A percentile compares a stretch with the other conserved stretches of the same genome.
phyloP scores from a whole-genome alignment of 2,329 filamentous ascomycete species.

The Grosmannia penicillata region DNA sequence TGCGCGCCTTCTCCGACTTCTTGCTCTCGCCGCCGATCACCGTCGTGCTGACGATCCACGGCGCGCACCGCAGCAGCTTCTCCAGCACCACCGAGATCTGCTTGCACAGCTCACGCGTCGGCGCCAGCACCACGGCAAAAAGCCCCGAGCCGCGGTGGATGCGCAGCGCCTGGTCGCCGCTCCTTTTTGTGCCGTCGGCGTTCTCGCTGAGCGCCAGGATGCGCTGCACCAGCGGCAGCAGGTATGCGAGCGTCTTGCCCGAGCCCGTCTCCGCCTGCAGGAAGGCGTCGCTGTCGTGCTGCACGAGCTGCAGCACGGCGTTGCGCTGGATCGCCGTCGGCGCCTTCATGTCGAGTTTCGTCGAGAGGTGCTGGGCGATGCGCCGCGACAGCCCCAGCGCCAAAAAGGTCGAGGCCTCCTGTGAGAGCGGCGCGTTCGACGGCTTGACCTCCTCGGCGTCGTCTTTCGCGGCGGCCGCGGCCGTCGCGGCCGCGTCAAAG shows the following conservation, averaged over 20 bases:
- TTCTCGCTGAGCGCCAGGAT: slow-evolving; percentile 61
- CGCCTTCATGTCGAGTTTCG: slow-evolving; percentile 76
- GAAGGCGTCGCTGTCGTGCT: slow-evolving; percentile 78
- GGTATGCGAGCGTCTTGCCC: slow-evolving; percentile 92
- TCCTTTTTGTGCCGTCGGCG: slow-evolving; percentile 27
- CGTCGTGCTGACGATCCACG: slow-evolving; percentile 87
- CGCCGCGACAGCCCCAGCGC: slow-evolving; percentile 68
- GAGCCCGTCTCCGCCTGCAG: slow-evolving; percentile 95
- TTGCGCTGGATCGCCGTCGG: slow-evolving; percentile 92
- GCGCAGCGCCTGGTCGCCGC: slow-evolving; percentile 18
- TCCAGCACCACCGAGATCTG: slow-evolving; percentile 84
- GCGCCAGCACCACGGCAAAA: slow-evolving; percentile 87
- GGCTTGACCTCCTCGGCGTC: slow-evolving; percentile 48
- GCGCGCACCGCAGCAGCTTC: slow-evolving; percentile 70
- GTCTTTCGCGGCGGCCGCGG: slow-evolving; percentile 26
- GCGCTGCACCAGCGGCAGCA: slow-evolving; percentile 80
- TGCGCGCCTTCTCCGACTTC: slow-evolving; percentile 75
- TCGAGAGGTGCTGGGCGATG: slow-evolving; percentile 67
- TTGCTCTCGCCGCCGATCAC: slow-evolving; percentile 58
- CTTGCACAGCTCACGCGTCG: slow-evolving; percentile 85
- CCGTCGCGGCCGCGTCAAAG: slow-evolving; percentile 22
- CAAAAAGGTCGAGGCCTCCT: slow-evolving; percentile 74
- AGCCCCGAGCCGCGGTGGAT: slow-evolving; percentile 76
- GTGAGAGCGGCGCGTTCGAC: slow-evolving; percentile 79
- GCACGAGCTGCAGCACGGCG: slow-evolving; percentile 66